These are phyloP conservation scores for Colletotrichum sp. DNA, from an alignment of 2,329 filamentous ascomycete genomes.

Conservation along the genomic window DNA sequence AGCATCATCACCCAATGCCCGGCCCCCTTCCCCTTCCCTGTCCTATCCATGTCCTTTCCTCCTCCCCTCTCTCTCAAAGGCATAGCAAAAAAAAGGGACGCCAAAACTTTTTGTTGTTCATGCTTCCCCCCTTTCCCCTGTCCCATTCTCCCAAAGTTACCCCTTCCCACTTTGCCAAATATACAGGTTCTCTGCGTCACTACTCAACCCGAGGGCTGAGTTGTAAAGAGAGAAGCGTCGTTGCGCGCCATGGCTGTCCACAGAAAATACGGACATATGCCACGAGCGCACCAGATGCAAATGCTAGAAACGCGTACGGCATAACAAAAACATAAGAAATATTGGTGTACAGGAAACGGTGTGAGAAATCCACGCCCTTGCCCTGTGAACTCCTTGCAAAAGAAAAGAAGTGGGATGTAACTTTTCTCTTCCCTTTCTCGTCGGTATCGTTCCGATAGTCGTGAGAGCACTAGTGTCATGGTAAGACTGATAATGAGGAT, in stretches of 20 bases:
- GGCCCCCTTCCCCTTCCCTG: neutral
- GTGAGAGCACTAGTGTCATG: neutral
- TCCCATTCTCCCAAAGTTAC: neutral
- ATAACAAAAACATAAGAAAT: conserved; percentile 8
- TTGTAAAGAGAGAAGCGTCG: neutral
- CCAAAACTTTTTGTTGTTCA: conserved; percentile 20
- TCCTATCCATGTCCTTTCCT: neutral
- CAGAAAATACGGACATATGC: neutral
- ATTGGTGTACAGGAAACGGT: conserved; percentile 15
- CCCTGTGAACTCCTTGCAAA: conserved; percentile 13
- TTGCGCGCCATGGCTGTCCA: neutral
- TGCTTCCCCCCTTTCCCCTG: conserved; percentile 15
- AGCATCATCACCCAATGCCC: conserved; percentile 16
- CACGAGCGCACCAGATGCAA: conserved; percentile 5
- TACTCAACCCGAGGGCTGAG: neutral
- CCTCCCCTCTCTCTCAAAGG: neutral
- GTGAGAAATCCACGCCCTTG: conserved; percentile 15
- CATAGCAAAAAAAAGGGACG: conserved; percentile 16
- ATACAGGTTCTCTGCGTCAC: conserved; percentile 2
- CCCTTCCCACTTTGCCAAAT: conserved; percentile 12
- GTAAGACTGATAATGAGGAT: neutral
- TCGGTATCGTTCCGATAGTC: neutral
- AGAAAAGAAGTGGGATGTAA: neutral
- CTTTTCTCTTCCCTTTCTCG: conserved; percentile 3
- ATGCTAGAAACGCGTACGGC: conserved; percentile 14